Base-by-base conservation (phyloP, 192 early-diverging fungal species). In the Coemansia interrupta region DNA sequence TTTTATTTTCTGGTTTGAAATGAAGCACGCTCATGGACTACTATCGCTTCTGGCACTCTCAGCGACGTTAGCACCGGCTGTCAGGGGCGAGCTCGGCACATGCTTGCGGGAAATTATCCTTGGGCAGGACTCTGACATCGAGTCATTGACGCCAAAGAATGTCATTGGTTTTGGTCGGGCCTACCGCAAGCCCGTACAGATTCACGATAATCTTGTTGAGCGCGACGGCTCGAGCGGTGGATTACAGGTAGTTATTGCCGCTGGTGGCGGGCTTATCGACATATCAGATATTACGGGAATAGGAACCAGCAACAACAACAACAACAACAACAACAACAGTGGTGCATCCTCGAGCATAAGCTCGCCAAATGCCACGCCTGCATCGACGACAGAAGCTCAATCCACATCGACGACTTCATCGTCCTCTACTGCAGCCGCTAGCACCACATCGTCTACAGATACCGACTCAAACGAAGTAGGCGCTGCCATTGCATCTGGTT, bases 71-170 rank as follows among this genome's bases (percentile, higher is more conserved):
- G 11, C 39, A n/a, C 14, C 22, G 14, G 26, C 13, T 28, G 18
- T 29, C 48, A 28, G 48, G 14, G 51, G 40, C 24, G 32, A 50
- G 9, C 48, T 71, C 2, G 70, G 70, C 44, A 49, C 47, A 15
- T 76, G 73, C 10, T 57, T 76, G 24, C 54, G 62, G 12, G 67
- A 70, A 22, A 46, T 64, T 2, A 52, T 76, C 17, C 70, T 76
- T 49, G 73, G 67, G 8, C 63, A 52, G 60, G 67, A 76, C 29
- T 30, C 51, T 11, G 58, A 62, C 36, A 23, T 28, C 36, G 55
- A 43, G 50, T 55, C 55, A 24, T 69, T 64, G 23, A 74, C 56
- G 10, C 72, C 72, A 22, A 64, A 44, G 40, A 36, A 51, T 19
- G 54, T 40, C 3, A 57, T 58, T 20, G 50, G 44, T 18, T 13